phyloP scores from a whole-genome alignment of 768 basidiomycete species.

The Phlegmacium glaucopus region DNA sequence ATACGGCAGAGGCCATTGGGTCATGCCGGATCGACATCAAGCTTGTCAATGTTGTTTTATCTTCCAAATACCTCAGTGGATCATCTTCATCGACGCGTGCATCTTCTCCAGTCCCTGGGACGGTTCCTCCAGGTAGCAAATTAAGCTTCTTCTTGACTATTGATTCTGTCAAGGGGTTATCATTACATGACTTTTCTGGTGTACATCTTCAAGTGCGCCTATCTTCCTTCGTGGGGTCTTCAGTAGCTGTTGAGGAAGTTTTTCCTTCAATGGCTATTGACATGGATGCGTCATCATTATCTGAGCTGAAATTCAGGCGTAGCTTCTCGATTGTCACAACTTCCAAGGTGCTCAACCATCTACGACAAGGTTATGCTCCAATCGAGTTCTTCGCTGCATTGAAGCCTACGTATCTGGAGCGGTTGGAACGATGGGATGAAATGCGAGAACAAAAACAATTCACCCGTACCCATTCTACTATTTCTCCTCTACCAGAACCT shows the following conservation, averaged over 20 bases:
- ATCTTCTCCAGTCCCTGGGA: constrained; percentile 68
- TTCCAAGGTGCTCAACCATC: constrained; percentile 65
- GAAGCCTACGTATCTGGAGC: constrained; percentile 79
- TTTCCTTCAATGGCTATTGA: constrained; percentile 76
- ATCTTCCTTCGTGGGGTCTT: constrained; percentile 80
- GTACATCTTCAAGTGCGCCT: constrained; percentile 87
- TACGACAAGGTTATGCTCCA: constrained; percentile 76
- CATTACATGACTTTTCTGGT: constrained; percentile 83
- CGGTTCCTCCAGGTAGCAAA: constrained; percentile 73
- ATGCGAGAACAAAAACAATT: constrained; percentile 71
- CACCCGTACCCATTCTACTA: constrained; percentile 32
- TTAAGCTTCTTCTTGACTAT: constrained; percentile 82
- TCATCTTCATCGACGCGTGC: constrained; percentile 70
- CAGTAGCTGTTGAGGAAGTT: constrained; percentile 71
- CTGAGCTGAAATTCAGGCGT: constrained; percentile 81
- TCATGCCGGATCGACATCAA: constrained; percentile 87
- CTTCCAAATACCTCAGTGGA: constrained; percentile 55
- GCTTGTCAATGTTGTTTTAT: constrained; percentile 65
- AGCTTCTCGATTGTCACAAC: constrained; percentile 78
- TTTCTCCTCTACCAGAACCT: constrained; percentile 32
- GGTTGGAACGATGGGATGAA: constrained; percentile 93
- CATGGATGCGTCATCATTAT: constrained; percentile 64
- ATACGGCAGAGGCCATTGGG: constrained; percentile 94
- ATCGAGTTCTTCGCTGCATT: constrained; percentile 89
- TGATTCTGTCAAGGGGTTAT: constrained; percentile 85